Evolutionary conservation across 2,329 filamentous ascomycete species (phyloP), one percentile per base, ranked within the genome.

Genomic region (Ceratocystis huliohia): DNA sequence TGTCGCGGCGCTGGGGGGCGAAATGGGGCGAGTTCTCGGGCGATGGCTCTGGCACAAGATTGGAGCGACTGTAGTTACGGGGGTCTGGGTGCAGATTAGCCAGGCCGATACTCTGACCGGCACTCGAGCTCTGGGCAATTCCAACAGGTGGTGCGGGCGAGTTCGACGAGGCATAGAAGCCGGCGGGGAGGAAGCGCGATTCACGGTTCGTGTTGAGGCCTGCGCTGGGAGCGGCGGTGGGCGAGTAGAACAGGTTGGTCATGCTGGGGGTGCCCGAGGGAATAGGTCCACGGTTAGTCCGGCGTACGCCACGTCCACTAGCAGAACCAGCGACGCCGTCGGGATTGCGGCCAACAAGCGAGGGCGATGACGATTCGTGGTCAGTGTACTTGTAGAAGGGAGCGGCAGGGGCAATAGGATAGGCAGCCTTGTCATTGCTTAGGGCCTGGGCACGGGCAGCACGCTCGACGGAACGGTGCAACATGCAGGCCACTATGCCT

Each of bases 161-260:
- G 41, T 80, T 81, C 25, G 87, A 83, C 4, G 89, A 83, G 41
- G 91, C 87, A 73, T 97, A 97, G 77, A 96, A 96, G 1, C 93
- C 93, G 2, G 93, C 88, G 17, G 93, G 93, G 22, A 96, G 81
- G 73, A 93, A 96, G n/a, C 81, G 80, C 1, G 90, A 96, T 68
- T 83, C 84, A 65, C 92, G 87, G 70, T 84, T 84, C 63, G 81
- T 79, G 67, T 80, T 79, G 15, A 81, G 78, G 48, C 83, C 84
- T 15, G 88, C 88, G 1, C 89, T 78, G 6, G 83, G 79, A 53
- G 84, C 84, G 1, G 92, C 92, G 0, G 94, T 97, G 0, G 94
- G 94, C 6, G 91, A 96, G 79, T 96, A 99, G 82, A 99, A 99
- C 17, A 97, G 81, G 69, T 88, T 89, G 46, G 84, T 84, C 71